Evolutionary conservation across 441 rosid genomes (phyloP), one percentile per base, ranked within the genome.

Genomic region (Erodium chrysanthum): DNA sequence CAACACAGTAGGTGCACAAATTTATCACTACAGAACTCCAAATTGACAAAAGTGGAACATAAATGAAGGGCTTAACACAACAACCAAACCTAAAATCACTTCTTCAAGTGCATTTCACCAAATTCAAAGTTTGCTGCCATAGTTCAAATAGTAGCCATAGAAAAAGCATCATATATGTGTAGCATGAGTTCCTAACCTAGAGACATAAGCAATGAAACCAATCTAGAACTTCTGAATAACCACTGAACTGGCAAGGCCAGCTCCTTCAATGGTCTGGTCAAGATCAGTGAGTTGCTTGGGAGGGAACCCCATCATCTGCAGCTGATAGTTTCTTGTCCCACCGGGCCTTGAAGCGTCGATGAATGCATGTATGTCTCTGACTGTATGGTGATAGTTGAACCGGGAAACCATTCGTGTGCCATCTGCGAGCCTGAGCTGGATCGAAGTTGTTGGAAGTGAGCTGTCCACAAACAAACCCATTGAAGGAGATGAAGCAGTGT

Each of bases 231-330:
- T 87, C 80, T 87, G 92, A 74, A 87, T 82, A 65, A 85, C 85
- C 72, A 87, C 92, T 1, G 92, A 85, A 73, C 70, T 87, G 35
- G 81, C 88, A 67, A 87, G 73, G 60, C 88, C 89, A 5, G 89
- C 82, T 65, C 82, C 84, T 77, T 85, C 89, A 50, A 87, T 80
- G 20, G 89, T 84, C 75, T 83, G 87, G 77, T 79, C 75, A 68
- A 76, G 77, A 33, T 87, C 80, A 2, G 74, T 76, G 59, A 86
- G 81, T 48, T 80, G 85, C 68, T 81, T 83, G 69, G 92, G 92
- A 72, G 92, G 92, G 74, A 87, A 85, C 14, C 92, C 88, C 92
- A 85, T 85, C 20, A 86, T 81, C 68, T 81, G 82, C 65, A 87
- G 73, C 72, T 76, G 87, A 71, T 85, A 87, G 33, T 80, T 80